Evolutionary conservation across 495 filamentous ascomycete genomes (phyloP), one percentile per base, ranked within the genome.

Genomic region (Podospora pseudoanserina): DNA sequence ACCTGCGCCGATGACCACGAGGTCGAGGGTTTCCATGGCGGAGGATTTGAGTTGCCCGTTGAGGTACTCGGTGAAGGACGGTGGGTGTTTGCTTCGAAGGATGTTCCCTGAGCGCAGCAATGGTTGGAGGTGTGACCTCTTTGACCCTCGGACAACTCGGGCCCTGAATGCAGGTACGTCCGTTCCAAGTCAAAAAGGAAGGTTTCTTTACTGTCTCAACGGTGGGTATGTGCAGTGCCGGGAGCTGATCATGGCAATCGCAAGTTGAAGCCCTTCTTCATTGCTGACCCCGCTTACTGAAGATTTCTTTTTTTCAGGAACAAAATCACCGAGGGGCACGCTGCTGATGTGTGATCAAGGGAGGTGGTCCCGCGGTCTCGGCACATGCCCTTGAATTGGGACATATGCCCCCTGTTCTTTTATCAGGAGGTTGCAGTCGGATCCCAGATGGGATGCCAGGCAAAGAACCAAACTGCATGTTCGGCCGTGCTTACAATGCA

Each of bases 1-100:
- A 80, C 81, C 81, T 65, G 82, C 79, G 39, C 82, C 82, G 53
- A 83, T 74, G 30, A 84, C 79, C 53, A 79, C 80, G 58, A 80
- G 75, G 66, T 84, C 80, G 6, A 81, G 49, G 26, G 76, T 71
- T 61, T 83, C 80, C 80, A 83, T 83, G 3, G 3, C 70, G 11
- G 34, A 27, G 54, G 58, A 7, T 16, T 23, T 15, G 26, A 59
- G n/a, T 32, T 2, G 26, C 9, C 39, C 39, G 39, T 11, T 13
- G 39, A 49, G 15, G 39, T 16, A 11, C 39, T 49, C 39, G 39
- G 39, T 49, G 39, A 49, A 13, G 7, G 39, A 11, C 39, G 39
- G 39, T 16, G 39, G 15, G 15, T 49, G 39, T 49, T 49, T 49
- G 39, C 39, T 16, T 49, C 9, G 15, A 49, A 49, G 39, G 39